Evolutionary conservation across 768 basidiomycete species (phyloP).

Genomic region (Termitomyces heimii): DNA sequence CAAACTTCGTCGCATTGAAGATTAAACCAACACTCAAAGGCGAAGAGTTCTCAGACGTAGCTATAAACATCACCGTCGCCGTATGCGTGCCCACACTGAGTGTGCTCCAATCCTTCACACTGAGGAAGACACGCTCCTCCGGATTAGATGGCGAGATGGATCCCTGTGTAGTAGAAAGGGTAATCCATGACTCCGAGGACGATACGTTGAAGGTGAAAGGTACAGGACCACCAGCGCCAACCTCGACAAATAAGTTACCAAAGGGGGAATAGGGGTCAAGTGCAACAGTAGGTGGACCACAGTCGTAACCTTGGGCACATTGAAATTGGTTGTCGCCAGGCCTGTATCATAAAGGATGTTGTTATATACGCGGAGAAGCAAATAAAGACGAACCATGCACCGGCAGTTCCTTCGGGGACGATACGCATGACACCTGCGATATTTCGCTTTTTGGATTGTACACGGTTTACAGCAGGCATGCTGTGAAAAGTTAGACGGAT

Average conservation of each 20-base stretch:
- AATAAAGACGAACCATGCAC: constrained; percentile 42
- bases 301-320: constrained; percentile 43
- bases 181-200: constrained; percentile 48
- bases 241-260: constrained; percentile 50
- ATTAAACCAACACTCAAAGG: constrained; percentile 23
- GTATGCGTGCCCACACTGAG: constrained; percentile 29
- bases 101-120: constrained; percentile 52
- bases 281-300: constrained; percentile 40
- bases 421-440: constrained; percentile 61
- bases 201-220: constrained; percentile 51
- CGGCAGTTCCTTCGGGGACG: constrained; percentile 51
- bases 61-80: constrained; percentile 41
- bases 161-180: constrained; percentile 39
- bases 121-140: constrained; percentile 48
- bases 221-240: constrained; percentile 53
- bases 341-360: constrained; percentile 23
- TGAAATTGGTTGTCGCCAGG: constrained; percentile 63
- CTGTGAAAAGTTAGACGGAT: constrained; percentile 18
- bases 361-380: not conserved
- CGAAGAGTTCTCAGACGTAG: constrained; percentile 35
- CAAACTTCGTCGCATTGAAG: constrained; percentile 31
- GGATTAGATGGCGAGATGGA: constrained; percentile 39
- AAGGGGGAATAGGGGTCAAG: constrained; percentile 55
- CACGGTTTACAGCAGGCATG: constrained; percentile 46
- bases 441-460: constrained; percentile 50